Base-by-base conservation (phyloP, 2,329 filamentous ascomycete species). In the Pseudohalonectria lignicola region DNA sequence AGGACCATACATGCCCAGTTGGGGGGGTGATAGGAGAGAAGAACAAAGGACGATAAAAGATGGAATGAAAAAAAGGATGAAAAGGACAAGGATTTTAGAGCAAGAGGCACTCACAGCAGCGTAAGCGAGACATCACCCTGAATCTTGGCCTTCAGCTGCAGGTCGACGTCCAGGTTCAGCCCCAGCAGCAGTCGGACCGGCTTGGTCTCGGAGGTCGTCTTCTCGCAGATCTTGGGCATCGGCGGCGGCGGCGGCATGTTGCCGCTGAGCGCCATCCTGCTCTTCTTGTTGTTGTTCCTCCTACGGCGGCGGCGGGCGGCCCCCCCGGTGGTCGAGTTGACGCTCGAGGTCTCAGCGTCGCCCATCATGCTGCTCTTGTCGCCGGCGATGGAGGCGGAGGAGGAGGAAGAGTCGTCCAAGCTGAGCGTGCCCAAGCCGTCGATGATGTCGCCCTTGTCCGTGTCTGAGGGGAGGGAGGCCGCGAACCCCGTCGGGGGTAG, bases 141-240 rank as follows among this genome's bases (percentile, higher is more conserved):
- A 41, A 88, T 82, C 56, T 76, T 79, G n/a, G 83, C 82, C 64
- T 86, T 86, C 41, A 88, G 64, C 58, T 86, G 76, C 47, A 88
- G 76, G 57, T 87, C 81, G 36, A 86, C 70, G 46, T 87, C 81
- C 41, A 88, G 61, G 57, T 88, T 86, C 29, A 59, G 47, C 4
- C 54, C 50, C 16, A 57, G 49, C 45, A 53, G 49, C 26, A 57
- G 49, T 16, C 49, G 36, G 21, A 50, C 49, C 13, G 49, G 49
- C 41, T 51, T 55, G 34, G 49, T 53, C 18, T 51, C 49, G 12
- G 36, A 20, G 11, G 20, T 7, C 10, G 30, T 4, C 30, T 31
- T n/a, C n/a, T n/a, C n/a, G n/a, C n/a, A n/a, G n/a, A n/a, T n/a
- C n/a, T n/a, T n/a, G n/a, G n/a, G 30, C 16, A 11, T 32, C 19